Evolutionary conservation across 495 filamentous ascomycete genomes (phyloP).

Genomic region (Aspergillus mulundensis): DNA sequence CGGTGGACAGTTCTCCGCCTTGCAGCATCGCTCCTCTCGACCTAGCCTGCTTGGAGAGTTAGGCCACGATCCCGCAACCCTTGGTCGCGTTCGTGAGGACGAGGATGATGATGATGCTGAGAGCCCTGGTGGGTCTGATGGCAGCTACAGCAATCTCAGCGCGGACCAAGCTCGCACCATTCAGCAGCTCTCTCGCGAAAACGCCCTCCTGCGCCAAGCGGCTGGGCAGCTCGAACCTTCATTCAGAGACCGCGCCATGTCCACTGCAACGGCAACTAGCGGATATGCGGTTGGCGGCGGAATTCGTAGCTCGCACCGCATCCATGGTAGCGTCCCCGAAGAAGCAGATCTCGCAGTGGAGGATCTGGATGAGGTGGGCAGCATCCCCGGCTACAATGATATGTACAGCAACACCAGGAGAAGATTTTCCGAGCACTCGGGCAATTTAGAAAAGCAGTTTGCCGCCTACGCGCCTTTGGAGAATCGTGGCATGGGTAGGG

Average conservation of each 20-base stretch:
- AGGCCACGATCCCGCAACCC: conserved; percentile 62
- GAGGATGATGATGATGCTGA: conserved; percentile 77
- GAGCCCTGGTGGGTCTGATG: conserved; percentile 62
- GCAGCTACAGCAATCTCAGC: conserved; percentile 48
- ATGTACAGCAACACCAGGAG: conserved; percentile 45
- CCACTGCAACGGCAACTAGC: conserved; percentile 42
- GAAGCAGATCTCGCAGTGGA: conserved; percentile 68
- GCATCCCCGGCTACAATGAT: conserved; percentile 47
- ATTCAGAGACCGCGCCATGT: conserved; percentile 59
- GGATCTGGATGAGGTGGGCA: conserved; percentile 62
- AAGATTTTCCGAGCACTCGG: conserved; percentile 61
- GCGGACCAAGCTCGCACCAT: conserved; percentile 63
- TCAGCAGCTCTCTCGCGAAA: conserved; percentile 69
- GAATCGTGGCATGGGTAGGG: conserved; percentile 72
- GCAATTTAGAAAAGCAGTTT: conserved; percentile 49
- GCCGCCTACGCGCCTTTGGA: conserved; percentile 56
- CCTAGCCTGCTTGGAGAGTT: conserved; percentile 82
- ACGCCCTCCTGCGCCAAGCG: conserved; percentile 64
- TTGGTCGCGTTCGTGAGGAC: conserved; percentile 77
- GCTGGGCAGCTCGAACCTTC: conserved; percentile 57
- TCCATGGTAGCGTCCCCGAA: conserved; percentile 63
- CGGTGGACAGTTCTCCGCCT: conserved; percentile 58
- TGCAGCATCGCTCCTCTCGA: conserved; percentile 78
- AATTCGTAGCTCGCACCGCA: conserved; percentile 53
- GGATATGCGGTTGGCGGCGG: conserved; percentile 44